Evolutionary conservation across 257 asterid genomes (phyloP).

Genomic region (Solanum sitiens): DNA sequence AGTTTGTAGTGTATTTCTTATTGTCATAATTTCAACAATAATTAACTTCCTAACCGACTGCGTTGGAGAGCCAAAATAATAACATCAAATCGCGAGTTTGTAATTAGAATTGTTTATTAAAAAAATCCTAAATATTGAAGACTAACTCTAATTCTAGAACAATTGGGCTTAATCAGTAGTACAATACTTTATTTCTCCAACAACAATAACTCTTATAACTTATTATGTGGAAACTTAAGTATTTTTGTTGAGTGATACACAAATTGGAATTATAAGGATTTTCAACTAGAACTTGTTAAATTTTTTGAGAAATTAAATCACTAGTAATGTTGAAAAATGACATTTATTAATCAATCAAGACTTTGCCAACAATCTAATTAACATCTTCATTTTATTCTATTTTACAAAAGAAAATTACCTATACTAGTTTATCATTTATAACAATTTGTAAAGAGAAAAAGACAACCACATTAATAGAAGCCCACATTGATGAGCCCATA

Average conservation of each 20-base stretch:
- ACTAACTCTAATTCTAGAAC: background rate
- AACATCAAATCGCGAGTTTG: too few species aligned
- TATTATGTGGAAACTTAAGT: background rate
- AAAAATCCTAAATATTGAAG: background rate
- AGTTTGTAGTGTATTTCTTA: too few species aligned
- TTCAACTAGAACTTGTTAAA: background rate
- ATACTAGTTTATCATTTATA: background rate
- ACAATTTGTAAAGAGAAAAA: background rate
- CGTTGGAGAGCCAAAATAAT: too few species aligned
- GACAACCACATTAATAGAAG: background rate
- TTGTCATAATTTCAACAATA: too few species aligned
- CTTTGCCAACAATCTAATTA: background rate
- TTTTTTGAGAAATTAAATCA: background rate
- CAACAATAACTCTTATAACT: background rate
- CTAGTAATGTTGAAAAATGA: background rate
- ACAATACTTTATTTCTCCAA: background rate
- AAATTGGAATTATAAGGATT: too few species aligned
- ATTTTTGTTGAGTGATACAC: background rate
- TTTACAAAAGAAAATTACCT: background rate
- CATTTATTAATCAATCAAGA: background rate
- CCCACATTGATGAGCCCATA: background rate
- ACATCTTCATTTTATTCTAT: background rate
- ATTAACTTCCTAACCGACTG: too few species aligned
- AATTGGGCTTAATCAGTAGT: background rate
- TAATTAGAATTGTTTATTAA: too few species aligned